Evolutionary conservation across 2,329 filamentous ascomycete species (phyloP), one percentile per base, ranked within the genome.

Genomic region (Tolypocladium pustulatum): DNA sequence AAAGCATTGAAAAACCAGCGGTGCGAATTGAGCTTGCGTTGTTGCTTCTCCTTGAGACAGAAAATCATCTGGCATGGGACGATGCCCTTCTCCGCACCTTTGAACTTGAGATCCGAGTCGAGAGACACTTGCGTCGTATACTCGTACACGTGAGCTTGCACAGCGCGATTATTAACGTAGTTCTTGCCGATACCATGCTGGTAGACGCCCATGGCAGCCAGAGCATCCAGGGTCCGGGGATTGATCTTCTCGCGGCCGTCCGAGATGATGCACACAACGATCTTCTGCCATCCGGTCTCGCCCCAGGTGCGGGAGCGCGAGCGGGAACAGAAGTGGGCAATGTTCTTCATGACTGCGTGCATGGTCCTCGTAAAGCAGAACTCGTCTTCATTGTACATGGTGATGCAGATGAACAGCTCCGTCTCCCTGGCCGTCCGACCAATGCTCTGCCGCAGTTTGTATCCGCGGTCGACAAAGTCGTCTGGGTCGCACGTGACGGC

Each of bases 1-100:
- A 99, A 96, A 0, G 94, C 94, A 70, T 99, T 99, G 79, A 99
- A 99, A 77, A 97, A 97, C 94, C 94, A 99, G 59, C 94, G 86
- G 73, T 99, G 94, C 0, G 92, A 97, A 78, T 99, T 99, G 66
- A 99, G 83, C 77, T 99, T 99, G 76, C 96, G 95, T 70, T 89
- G 84, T 72, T 99, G 99, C 77, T 94, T 92, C 72, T 99, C 94
- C 76, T 99, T 99, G 62, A 99, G 78, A 69, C 95, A 99, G 73
- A 99, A 99, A 67, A 99, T 93, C 79, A 99, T 91, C 76, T 99
- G 94, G 69, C 91, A 96, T 1, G 94, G 95, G 15, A 97, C 91
- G 64, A 99, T 99, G 37, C 95, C 94, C 78, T 99, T 99, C 75
- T 99, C 95, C 1, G 94, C 94, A 38, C 95, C 94, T 78, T 99